These are phyloP conservation scores for Hypsizygus ulmarius DNA, from an alignment of 1,284 basidiomycete genomes.

Conservation along the genomic window DNA sequence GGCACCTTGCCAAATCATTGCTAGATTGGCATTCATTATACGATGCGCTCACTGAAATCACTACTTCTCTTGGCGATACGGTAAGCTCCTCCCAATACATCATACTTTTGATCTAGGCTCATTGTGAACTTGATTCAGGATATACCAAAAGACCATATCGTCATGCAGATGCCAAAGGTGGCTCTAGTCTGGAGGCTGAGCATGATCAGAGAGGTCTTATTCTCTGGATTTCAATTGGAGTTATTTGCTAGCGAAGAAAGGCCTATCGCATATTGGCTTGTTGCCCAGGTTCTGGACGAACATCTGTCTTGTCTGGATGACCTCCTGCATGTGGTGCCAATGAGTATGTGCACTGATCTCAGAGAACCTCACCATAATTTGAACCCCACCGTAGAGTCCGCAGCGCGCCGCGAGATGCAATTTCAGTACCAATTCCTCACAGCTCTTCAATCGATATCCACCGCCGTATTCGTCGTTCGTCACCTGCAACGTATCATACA, in stretches of 20 bases:
- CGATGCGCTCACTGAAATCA: constrained; percentile 41
- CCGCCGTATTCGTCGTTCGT: constrained; percentile 46
- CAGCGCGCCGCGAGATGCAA: constrained; percentile 42
- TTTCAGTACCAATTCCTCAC: constrained; percentile 51
- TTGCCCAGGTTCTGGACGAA: constrained; percentile 49
- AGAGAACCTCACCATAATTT: background rate
- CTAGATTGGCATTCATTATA: constrained; percentile 64
- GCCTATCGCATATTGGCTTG: constrained; percentile 75
- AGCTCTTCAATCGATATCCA: constrained; percentile 52
- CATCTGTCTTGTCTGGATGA: constrained; percentile 55
- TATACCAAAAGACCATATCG: constrained; percentile 29
- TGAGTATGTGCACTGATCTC: constrained; percentile 30
- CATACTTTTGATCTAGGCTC: background rate
- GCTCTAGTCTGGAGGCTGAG: constrained; percentile 59
- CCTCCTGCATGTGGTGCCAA: constrained; percentile 37
- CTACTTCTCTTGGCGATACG: constrained; percentile 28
- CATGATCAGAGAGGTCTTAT: constrained; percentile 62
- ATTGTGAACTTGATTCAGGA: constrained; percentile 23
- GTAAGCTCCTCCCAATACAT: constrained; percentile 25
- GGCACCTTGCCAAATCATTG: constrained; percentile 60
- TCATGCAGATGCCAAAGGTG: constrained; percentile 42
- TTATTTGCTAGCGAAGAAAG: constrained; percentile 68
- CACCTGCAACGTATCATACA: background rate
- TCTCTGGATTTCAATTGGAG: constrained; percentile 76
- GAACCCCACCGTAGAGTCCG: constrained; percentile 36